Conservation (phyloP, 306 rosid genomes). For the Castanea mollissima region DNA sequence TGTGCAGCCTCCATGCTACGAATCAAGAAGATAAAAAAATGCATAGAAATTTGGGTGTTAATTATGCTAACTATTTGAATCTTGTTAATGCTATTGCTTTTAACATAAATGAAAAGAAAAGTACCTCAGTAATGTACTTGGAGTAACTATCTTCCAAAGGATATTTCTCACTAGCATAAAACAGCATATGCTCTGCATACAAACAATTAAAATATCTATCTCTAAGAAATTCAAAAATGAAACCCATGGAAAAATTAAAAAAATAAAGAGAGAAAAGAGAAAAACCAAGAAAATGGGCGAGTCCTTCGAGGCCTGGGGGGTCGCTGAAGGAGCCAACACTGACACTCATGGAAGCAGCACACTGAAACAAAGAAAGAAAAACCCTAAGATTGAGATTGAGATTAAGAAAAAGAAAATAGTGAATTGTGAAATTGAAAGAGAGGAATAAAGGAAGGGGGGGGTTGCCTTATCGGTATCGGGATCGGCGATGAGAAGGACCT, state of each 20-base stretch:
- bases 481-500: slow-evolving; percentile 79
- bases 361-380: slow-evolving; percentile 32
- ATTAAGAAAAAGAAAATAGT: background rate
- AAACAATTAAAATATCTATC: slow-evolving; percentile 3
- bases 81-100: background rate
- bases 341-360: slow-evolving; percentile 97
- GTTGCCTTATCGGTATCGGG: slow-evolving; percentile 85
- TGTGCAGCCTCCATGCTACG: slow-evolving; percentile 85
- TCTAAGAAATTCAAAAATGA: slow-evolving; percentile 9
- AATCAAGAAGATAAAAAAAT: slow-evolving; percentile 1
- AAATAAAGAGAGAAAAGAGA: background rate
- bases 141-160: slow-evolving; percentile 93
- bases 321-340: slow-evolving; percentile 82
- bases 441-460: too few species aligned
- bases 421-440: background rate
- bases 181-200: slow-evolving; percentile 89
- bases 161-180: slow-evolving; percentile 96
- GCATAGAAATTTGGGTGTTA: too few species aligned
- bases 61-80: too few species aligned
- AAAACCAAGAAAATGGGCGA: slow-evolving; percentile 92
- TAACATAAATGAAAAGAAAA: background rate
- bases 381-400: background rate
- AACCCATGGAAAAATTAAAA: too few species aligned
- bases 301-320: slow-evolving; percentile 89
- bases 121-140: slow-evolving; percentile 83